Conservation (phyloP, 164 flowering plant species). For the Magnolia kwangsiensis region DNA sequence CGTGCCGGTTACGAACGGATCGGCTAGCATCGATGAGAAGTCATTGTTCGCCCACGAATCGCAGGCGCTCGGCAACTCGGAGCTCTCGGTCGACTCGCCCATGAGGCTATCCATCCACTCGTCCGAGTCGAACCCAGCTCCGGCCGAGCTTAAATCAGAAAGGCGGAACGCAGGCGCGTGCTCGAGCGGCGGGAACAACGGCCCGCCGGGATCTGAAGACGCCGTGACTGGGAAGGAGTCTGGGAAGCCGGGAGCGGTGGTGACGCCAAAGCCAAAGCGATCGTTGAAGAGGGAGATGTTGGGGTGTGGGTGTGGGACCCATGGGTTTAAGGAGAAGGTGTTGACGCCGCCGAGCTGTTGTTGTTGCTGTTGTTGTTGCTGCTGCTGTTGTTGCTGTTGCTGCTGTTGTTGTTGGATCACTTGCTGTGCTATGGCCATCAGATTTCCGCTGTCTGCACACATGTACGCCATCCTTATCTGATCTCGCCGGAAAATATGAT, state of each 20-base stretch:
- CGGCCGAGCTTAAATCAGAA: conserved; percentile 38
- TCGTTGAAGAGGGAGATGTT: conserved; percentile 9
- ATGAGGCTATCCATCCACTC: conserved; percentile 95
- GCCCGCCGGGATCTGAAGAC: not conserved
- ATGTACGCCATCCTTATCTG: conserved; percentile 65
- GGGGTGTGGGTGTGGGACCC: conserved; percentile 26
- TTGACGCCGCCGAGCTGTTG: conserved; percentile 33
- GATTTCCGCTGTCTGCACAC: conserved; percentile 93
- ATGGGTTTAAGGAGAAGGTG: conserved; percentile 38
- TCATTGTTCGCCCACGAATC: conserved; percentile 53
- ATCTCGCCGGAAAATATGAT: not conserved
- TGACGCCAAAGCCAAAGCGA: conserved; percentile 19
- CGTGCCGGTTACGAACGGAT: conserved; percentile 55
- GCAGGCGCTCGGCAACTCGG: conserved; percentile 48
- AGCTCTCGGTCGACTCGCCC: conserved; percentile 59
- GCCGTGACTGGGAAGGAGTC: conserved; percentile 10
- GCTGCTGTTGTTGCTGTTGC: conserved; percentile 70
- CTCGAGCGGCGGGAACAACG: conserved; percentile 12
- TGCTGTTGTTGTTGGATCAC: conserved; percentile 84
- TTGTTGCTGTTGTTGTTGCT: conserved; percentile 50
- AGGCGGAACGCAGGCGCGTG: conserved; percentile 40
- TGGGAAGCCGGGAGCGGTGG: conserved; percentile 19
- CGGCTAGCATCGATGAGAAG: conserved; percentile 39
- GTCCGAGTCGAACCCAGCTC: conserved; percentile 71
- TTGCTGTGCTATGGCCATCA: conserved; percentile 98